Conservation (phyloP, 202 grass and related monocot genomes). For the Saccharum hybrid region DNA sequence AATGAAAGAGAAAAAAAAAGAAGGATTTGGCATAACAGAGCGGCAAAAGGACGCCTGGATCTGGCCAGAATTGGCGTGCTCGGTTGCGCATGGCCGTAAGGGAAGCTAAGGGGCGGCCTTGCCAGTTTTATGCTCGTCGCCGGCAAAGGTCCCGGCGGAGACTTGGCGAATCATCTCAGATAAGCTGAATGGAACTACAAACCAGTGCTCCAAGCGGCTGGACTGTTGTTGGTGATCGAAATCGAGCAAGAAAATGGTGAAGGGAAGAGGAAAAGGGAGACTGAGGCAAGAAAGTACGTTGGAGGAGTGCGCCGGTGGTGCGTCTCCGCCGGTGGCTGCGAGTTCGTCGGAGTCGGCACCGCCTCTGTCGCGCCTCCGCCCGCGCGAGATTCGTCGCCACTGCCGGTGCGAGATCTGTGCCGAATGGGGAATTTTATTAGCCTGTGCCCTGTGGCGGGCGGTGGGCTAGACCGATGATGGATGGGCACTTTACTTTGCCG, state of each 20-base stretch:
- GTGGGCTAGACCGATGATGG: no score
- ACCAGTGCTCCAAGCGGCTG: neutral
- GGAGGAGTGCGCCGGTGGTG: neutral
- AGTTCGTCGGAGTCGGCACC: neutral
- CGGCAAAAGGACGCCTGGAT: neutral
- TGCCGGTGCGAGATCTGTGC: neutral
- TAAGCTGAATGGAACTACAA: neutral
- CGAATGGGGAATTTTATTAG: neutral
- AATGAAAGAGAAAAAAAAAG: neutral
- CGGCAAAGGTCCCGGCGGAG: no score
- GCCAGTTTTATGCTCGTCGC: neutral
- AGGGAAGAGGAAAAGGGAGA: neutral
- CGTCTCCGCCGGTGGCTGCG: no score
- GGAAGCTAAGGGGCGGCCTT: neutral
- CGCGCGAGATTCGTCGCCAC: conserved; percentile 8
- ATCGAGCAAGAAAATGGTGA: neutral
- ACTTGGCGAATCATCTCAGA: neutral
- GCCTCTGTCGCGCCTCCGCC: neutral
- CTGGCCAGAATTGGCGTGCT: neutral
- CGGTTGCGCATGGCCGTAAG: neutral
- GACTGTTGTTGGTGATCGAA: neutral
- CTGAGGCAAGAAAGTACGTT: neutral
- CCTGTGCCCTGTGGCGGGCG: no score
- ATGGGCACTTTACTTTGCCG: no score
- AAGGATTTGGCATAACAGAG: neutral